A percentile compares a stretch with the other conserved stretches of the same genome.
Evolutionary conservation across 1,284 basidiomycete species (phyloP).

Genomic region (Thelephora terrestris): DNA sequence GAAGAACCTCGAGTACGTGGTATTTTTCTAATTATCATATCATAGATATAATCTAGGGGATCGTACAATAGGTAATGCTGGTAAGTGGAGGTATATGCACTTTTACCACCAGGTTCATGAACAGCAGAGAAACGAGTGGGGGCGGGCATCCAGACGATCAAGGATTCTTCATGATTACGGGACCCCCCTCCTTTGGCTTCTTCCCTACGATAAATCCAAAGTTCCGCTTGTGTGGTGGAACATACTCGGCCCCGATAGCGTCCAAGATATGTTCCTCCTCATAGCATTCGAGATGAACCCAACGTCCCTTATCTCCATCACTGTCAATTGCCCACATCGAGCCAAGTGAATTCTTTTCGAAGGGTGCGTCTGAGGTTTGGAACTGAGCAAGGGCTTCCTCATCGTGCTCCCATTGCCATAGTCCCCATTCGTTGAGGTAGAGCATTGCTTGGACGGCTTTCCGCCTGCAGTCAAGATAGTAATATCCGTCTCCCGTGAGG

Average conservation of each 20-base stretch:
- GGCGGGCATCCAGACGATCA: neutral
- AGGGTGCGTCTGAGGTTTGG: neutral
- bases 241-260: slow-evolving; percentile 14
- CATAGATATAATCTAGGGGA: too few relatives aligned
- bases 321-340: neutral
- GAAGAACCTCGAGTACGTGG: too few relatives aligned
- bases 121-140: neutral
- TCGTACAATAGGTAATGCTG: too few relatives aligned
- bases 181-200: neutral
- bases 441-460: slow-evolving; percentile 13
- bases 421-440: slow-evolving; percentile 22
- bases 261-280: slow-evolving; percentile 18
- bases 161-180: neutral
- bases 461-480: slow-evolving; percentile 12
- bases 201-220: slow-evolving; percentile 12
- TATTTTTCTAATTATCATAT: too few relatives aligned
- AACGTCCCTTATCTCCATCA: slow-evolving; percentile 8
- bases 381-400: neutral
- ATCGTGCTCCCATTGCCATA: slow-evolving; percentile 16
- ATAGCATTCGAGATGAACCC: slow-evolving; percentile 17
- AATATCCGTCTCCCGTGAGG: slow-evolving; percentile 21
- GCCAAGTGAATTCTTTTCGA: neutral
- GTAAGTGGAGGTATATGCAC: slow-evolving; percentile 1
- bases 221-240: slow-evolving; percentile 18
- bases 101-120: slow-evolving; percentile 3